phyloP scores from a whole-genome alignment of 2,329 filamentous ascomycete genomes.

The Aspergillus aculeatus region DNA sequence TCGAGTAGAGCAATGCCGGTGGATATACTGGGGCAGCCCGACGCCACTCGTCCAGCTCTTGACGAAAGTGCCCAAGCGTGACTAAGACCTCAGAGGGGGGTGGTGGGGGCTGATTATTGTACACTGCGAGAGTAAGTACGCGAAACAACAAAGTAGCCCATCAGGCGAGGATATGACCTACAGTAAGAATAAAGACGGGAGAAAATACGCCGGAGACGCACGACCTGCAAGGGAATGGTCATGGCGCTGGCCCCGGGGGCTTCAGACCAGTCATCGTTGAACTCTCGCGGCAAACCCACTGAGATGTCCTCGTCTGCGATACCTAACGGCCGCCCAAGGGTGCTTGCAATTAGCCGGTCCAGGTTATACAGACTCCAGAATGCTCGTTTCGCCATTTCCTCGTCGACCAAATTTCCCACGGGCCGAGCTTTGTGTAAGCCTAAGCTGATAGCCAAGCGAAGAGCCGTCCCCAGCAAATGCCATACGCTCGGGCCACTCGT shows the following conservation, averaged over 20 bases:
- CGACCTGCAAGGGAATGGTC: constrained; percentile 41
- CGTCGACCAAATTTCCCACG: constrained; percentile 30
- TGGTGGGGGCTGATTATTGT: constrained; percentile 35
- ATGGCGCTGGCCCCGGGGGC: constrained; percentile 36
- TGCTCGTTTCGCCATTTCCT: constrained; percentile 43
- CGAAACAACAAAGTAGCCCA: not conserved
- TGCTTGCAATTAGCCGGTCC: constrained; percentile 42
- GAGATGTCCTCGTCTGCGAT: constrained; percentile 45
- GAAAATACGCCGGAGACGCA: constrained; percentile 38
- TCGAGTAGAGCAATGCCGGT: constrained; percentile 39
- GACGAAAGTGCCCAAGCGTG: constrained; percentile 33
- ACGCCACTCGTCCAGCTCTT: constrained; percentile 42
- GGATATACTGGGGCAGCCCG: constrained; percentile 36
- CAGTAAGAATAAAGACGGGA: constrained; percentile 41
- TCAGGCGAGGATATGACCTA: constrained; percentile 18
- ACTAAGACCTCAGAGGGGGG: constrained; percentile 26
- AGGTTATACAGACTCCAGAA: constrained; percentile 49
- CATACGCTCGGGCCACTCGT: constrained; percentile 40
- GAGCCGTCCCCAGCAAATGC: constrained; percentile 40
- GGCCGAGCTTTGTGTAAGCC: constrained; percentile 37
- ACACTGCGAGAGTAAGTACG: constrained; percentile 27
- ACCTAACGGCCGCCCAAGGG: constrained; percentile 40
- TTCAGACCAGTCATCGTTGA: constrained; percentile 42
- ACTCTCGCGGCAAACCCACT: constrained; percentile 37
- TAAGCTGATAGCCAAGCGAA: constrained; percentile 40